Conservation (phyloP, 2,329 filamentous ascomycete species). For the Westerdykella sp. region DNA sequence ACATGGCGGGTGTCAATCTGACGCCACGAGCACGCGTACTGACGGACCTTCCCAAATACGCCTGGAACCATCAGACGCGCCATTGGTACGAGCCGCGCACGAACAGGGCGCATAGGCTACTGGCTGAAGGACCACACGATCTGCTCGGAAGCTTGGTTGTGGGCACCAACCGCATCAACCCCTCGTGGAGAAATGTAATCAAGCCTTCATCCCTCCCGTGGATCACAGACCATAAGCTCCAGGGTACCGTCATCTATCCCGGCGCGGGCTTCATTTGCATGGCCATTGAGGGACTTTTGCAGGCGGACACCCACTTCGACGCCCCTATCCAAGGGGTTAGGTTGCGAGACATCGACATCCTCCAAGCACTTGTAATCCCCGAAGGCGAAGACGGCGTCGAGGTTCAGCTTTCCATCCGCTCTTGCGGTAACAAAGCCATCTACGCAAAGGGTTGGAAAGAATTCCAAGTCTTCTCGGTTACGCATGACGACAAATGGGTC, state of each 20-base stretch:
- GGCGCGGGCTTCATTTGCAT: constrained; percentile 30
- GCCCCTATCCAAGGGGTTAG: constrained; percentile 5
- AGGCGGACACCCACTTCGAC: not conserved
- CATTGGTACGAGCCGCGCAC: too few relatives aligned
- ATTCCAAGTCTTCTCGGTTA: constrained; percentile 14
- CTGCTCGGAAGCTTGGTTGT: too few relatives aligned
- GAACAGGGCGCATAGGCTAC: too few relatives aligned
- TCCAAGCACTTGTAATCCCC: constrained; percentile 16
- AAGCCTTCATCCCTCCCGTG: constrained; percentile 15
- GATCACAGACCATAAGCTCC: constrained; percentile 19
- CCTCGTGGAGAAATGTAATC: constrained; percentile 18
- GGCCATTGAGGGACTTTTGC: constrained; percentile 23
- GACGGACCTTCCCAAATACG: too few relatives aligned
- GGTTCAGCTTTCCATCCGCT: constrained; percentile 10
- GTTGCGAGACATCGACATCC: constrained; percentile 16
- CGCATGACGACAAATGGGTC: constrained; percentile 6
- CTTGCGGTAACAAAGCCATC: constrained; percentile 7
- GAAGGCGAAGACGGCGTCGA: constrained; percentile 22
- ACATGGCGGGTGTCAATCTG: too few relatives aligned
- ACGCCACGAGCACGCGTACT: too few relatives aligned
- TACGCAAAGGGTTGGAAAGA: constrained; percentile 8
- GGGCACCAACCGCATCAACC: not conserved
- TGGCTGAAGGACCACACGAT: too few relatives aligned
- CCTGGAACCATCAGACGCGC: too few relatives aligned
- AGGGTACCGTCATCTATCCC: constrained; percentile 22